Base-by-base conservation (phyloP, 2,329 filamentous ascomycete genomes). In the Volutella citrinella region DNA sequence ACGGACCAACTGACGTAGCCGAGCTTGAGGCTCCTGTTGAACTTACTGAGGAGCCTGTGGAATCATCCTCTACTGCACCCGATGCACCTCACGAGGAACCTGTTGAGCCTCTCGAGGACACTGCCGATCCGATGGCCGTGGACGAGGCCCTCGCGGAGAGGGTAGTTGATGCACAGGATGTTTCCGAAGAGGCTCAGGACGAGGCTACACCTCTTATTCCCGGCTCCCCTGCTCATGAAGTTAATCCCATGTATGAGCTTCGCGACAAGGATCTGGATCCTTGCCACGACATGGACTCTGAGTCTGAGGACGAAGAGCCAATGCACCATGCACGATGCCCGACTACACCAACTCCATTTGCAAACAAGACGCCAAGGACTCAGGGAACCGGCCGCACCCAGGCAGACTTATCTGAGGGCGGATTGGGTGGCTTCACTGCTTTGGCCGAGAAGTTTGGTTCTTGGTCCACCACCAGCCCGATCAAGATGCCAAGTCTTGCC, bases 391-490 rank as follows among this genome's bases (percentile, higher is more conserved):
- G 32, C 6, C 24, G 32, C 19, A 42, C 32, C 18, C 30, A 43
- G 12, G 17, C 45, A 10, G 43, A 36, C 25, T 27, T 33, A 8
- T 52, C 56, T 16, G 50, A 57, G 17, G 51, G 59, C 14, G 59
- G 54, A 4, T 59, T 54, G 4, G 49, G 62, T 43, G 78, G 79
- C 3, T 82, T 85, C 42, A 84, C 80, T 2, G 78, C 80, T 16
- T 63, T 87, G 22, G 77, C 77, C 5, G 65, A 73, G 22, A 74
- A 82, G 48, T 62, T 87, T 5, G 72, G 66, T 38, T 68, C 71
- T 16, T 87, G 84, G 83, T 71, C 72, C 43, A 69, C 81, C 2
- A 68, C 68, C 16, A 84, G 76, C 43, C 78, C 48, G 42, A 48
- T 54, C 31, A 60, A 60, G 42, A 49, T 49, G 40, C 42, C 40